Evolutionary conservation across 768 basidiomycete genomes (phyloP).

Genomic region (Tulasnella sp.): DNA sequence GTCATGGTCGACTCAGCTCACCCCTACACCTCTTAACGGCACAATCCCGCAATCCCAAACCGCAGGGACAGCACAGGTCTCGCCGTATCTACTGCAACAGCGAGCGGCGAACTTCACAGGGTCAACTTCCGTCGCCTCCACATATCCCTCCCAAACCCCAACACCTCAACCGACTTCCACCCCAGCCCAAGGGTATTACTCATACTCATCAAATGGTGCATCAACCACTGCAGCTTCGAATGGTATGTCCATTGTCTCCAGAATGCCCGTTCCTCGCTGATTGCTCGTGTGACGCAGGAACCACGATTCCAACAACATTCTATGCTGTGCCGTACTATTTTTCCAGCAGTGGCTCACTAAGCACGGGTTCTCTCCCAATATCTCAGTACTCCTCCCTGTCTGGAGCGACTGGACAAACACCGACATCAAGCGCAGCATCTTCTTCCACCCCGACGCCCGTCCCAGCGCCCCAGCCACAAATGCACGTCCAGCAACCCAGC

Average conservation of each 20-base stretch:
- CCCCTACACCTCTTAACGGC: background rate
- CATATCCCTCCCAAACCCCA: constrained; percentile 19
- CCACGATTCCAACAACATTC: constrained; percentile 20
- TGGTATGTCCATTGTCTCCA: background rate
- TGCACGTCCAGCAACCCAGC: constrained; percentile 32
- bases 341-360: background rate
- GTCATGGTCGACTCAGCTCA: constrained; percentile 6
- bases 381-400: constrained; percentile 23
- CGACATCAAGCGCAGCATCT: constrained; percentile 16
- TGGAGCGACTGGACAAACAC: constrained; percentile 20
- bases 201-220: background rate
- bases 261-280: constrained; percentile 12
- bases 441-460: constrained; percentile 9
- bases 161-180: background rate
- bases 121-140: constrained; percentile 13
- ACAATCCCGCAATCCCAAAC: background rate
- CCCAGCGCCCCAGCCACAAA: constrained; percentile 26
- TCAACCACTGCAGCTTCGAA: background rate
- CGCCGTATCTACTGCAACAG: constrained; percentile 16
- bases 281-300: constrained; percentile 2
- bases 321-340: constrained; percentile 18
- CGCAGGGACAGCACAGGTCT: constrained; percentile 4
- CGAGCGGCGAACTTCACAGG: constrained; percentile 25
- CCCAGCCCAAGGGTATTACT: background rate
- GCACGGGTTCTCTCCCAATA: constrained; percentile 1